phyloP scores from a whole-genome alignment of 352 stramenopile genomes.

The Aphanomyces invadans region DNA sequence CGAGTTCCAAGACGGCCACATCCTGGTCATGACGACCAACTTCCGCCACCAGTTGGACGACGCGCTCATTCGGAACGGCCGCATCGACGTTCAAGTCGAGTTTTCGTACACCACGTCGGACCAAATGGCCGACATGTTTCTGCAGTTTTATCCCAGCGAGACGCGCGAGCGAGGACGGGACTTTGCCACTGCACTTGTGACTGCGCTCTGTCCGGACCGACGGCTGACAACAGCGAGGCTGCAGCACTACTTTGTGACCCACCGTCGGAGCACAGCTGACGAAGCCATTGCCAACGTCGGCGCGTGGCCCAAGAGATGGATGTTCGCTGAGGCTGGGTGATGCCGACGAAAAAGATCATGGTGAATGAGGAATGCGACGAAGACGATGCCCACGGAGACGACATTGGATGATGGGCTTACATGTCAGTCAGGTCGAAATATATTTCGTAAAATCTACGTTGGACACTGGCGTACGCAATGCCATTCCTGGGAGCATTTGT shows the following conservation, averaged over 20 bases:
- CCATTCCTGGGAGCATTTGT: too few species aligned
- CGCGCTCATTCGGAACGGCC: slow-evolving; percentile 29
- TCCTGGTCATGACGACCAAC: slow-evolving; percentile 30
- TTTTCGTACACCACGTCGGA: not conserved
- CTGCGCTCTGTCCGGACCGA: not conserved
- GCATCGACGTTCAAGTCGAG: slow-evolving; percentile 27
- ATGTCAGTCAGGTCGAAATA: too few species aligned
- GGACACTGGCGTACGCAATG: too few species aligned
- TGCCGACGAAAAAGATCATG: not conserved
- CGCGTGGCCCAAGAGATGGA: not conserved
- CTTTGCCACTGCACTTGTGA: not conserved
- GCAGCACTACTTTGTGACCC: slow-evolving; percentile 3
- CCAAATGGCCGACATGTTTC: slow-evolving; percentile 1
- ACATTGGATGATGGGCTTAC: too few species aligned
- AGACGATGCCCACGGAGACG: not conserved
- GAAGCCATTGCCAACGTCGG: not conserved
- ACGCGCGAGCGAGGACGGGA: too few species aligned
- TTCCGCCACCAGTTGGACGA: slow-evolving; percentile 28
- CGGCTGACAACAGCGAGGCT: not conserved
- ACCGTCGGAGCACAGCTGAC: not conserved
- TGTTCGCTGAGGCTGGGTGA: not conserved
- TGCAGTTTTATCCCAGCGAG: not conserved
- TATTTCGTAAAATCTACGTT: too few species aligned
- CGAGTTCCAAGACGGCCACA: slow-evolving; percentile 18
- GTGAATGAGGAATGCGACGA: not conserved